Evolutionary conservation across 345 rosid species (phyloP).

Genomic region (Odontarrhena argentea): DNA sequence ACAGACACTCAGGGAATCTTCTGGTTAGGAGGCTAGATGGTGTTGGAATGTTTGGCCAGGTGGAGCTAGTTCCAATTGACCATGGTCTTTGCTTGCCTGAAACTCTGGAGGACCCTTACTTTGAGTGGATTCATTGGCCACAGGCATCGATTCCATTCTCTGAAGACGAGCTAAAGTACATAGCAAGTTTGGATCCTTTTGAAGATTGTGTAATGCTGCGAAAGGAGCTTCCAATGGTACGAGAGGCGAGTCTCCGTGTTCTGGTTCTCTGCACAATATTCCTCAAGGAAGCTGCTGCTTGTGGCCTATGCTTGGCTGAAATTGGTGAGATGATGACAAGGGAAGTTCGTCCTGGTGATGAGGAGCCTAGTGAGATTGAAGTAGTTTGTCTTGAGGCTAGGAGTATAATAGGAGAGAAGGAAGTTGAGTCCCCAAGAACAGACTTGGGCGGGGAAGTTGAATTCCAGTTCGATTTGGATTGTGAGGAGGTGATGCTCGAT

Average conservation of each 20-base stretch:
- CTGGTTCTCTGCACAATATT: constrained; percentile 76
- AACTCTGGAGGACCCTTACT: constrained; percentile 92
- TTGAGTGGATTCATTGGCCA: constrained; percentile 99
- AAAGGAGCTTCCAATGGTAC: constrained; percentile 82
- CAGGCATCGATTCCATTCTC: constrained; percentile 96
- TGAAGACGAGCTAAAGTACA: constrained; percentile 82
- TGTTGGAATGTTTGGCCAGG: constrained; percentile 72
- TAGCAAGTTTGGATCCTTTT: constrained; percentile 60
- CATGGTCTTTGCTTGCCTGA: constrained; percentile 97
- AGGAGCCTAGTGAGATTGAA: constrained; percentile 97
- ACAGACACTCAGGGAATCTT: constrained; percentile 79
- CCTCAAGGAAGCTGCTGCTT: constrained; percentile 84
- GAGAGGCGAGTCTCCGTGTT: constrained; percentile 88
- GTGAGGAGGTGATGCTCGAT: constrained; percentile 52
- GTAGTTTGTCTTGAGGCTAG: constrained; percentile 80
- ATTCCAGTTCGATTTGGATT: constrained; percentile 74
- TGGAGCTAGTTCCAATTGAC: constrained; percentile 88
- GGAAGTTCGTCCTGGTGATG: constrained; percentile 74
- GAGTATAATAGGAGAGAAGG: constrained; percentile 64
- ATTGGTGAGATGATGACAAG: constrained; percentile 99
- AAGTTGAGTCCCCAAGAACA: constrained; percentile 47
- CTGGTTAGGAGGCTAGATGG: constrained; percentile 73
- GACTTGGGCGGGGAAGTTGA: constrained; percentile 59
- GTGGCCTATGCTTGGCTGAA: constrained; percentile 83
- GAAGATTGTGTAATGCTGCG: constrained; percentile 75